phyloP scores from a whole-genome alignment of 2,329 filamentous ascomycete species.

The Ceratocystis colombiana region DNA sequence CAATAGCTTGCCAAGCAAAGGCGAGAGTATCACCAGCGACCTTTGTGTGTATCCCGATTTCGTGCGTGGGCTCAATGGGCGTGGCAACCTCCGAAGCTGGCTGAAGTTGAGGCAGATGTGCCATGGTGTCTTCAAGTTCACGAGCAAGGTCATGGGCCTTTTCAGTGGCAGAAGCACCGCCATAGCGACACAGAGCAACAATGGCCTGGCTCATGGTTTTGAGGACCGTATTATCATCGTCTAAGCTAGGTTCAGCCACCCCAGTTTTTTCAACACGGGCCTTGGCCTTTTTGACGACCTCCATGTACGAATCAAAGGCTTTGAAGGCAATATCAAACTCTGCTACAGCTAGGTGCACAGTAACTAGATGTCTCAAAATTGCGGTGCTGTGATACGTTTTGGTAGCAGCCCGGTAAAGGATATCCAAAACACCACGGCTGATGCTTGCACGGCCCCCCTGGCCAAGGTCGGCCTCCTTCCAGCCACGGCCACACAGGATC shows the following conservation, averaged over 20 bases:
- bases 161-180: slow-evolving; percentile 61
- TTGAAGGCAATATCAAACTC: slow-evolving; percentile 89
- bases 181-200: slow-evolving; percentile 70
- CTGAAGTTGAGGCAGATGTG: slow-evolving; percentile 42
- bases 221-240: slow-evolving; percentile 66
- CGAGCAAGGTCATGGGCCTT: slow-evolving; percentile 63
- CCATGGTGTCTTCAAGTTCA: slow-evolving; percentile 65
- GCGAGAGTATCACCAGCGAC: slow-evolving; percentile 55
- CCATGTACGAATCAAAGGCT: slow-evolving; percentile 83
- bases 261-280: slow-evolving; percentile 72
- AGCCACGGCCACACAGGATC: slow-evolving; percentile 65
- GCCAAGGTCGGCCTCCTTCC: slow-evolving; percentile 72
- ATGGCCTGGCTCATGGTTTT: slow-evolving; percentile 73
- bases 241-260: slow-evolving; percentile 58
- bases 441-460: slow-evolving; percentile 67
- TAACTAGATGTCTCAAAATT: slow-evolving; percentile 76
- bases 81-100: slow-evolving; percentile 26
- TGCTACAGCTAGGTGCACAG: slow-evolving; percentile 73
- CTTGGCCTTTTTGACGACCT: slow-evolving; percentile 77
- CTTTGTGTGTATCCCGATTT: slow-evolving; percentile 32
- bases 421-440: slow-evolving; percentile 69
- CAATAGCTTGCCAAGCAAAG: slow-evolving; percentile 71
- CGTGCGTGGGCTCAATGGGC: slow-evolving; percentile 31
- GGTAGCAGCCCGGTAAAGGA: slow-evolving; percentile 78
- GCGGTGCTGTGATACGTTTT: slow-evolving; percentile 94